Evolutionary conservation across 148 eudicot genomes (phyloP).

Genomic region (Rhododendron simsii): DNA sequence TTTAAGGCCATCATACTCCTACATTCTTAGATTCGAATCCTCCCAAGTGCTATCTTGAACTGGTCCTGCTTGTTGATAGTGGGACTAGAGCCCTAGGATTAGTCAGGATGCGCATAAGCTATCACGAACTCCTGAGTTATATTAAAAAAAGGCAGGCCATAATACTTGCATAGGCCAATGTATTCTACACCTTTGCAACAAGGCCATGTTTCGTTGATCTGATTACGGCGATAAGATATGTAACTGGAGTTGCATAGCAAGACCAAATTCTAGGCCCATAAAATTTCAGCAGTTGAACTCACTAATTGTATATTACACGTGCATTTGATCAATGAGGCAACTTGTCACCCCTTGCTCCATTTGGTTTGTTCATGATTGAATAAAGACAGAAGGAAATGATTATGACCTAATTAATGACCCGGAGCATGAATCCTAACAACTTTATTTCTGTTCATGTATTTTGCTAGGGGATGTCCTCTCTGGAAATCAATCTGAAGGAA

Average conservation of each 20-base stretch:
- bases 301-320: not conserved
- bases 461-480: constrained; percentile 82
- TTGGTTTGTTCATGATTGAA: not conserved
- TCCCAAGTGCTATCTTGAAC: not conserved
- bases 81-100: not conserved
- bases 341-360: not conserved
- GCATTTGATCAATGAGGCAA: not conserved
- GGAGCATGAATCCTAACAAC: not conserved
- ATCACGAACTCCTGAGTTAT: not conserved
- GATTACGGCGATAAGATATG: not conserved
- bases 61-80: not conserved
- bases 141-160: not conserved
- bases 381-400: not conserved
- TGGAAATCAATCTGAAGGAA: constrained; percentile 69
- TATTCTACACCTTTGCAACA: not conserved
- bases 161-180: not conserved
- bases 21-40: not conserved
- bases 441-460: not conserved
- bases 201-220: not conserved
- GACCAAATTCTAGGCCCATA: not conserved
- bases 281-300: not conserved
- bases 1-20: not conserved
- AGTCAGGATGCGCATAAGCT: not conserved
- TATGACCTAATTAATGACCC: not conserved
- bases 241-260: not conserved